These are phyloP conservation scores for Paramecium biaurelia DNA, from an alignment of 73 alveolate species.

Conservation along the genomic window DNA sequence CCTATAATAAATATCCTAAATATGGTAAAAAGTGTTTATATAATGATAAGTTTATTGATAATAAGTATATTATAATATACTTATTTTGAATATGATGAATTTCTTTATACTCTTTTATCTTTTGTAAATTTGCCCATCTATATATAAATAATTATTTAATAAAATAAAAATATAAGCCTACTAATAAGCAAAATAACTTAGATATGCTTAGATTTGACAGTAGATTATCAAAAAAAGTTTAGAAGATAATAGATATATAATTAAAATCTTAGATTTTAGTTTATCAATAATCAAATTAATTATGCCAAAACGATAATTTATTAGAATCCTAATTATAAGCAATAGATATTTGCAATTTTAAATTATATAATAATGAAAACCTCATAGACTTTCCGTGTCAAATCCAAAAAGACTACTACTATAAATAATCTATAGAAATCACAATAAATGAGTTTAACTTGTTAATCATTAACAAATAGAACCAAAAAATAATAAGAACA, in stretches of 20 bases:
- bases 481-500: background rate
- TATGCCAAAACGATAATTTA: background rate
- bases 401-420: background rate
- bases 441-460: background rate
- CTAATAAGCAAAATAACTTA: background rate
- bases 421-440: background rate
- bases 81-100: constrained; percentile 60
- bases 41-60: background rate
- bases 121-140: constrained; percentile 66
- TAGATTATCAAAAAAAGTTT: background rate
- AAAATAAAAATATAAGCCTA: background rate
- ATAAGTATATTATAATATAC: constrained; percentile 24
- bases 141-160: background rate
- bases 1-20: constrained; percentile 90
- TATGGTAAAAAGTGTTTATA: background rate
- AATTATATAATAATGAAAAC: background rate
- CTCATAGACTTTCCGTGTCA: background rate
- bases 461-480: background rate
- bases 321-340: background rate
- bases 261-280: background rate
- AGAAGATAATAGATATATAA: background rate
- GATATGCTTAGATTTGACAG: background rate
- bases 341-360: background rate
- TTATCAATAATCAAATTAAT: background rate
- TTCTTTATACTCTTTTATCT: constrained; percentile 61